A percentile compares a stretch with the other conserved stretches of the same genome.
Evolutionary conservation across 257 asterid genomes (phyloP).

Genomic region (Primulina huaijiensis): DNA sequence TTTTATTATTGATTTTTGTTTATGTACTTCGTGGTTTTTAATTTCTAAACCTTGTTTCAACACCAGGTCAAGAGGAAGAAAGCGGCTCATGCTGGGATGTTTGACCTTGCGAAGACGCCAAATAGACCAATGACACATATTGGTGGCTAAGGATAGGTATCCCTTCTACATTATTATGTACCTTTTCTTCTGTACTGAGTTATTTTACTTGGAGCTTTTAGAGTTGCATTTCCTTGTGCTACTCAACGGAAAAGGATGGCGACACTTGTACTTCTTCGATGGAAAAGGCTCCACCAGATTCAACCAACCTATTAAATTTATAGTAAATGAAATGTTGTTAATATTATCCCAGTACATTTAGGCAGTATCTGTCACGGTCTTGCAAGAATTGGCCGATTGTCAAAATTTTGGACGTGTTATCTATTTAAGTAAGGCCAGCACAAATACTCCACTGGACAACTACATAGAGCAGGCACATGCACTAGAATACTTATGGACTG

Average conservation of each 20-base stretch:
- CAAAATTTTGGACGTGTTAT: background rate
- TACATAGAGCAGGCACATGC: background rate
- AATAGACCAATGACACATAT: conserved; percentile 97
- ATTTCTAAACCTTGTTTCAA: conserved; percentile 21
- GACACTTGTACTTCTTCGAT: conserved; percentile 1
- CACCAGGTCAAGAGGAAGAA: conserved; percentile 85
- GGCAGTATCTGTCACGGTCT: background rate
- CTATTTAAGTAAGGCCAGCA: background rate
- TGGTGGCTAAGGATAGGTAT: conserved; percentile 57
- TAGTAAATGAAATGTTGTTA: background rate
- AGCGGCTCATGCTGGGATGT: conserved; percentile 97
- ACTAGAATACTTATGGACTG: background rate
- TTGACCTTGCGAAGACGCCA: conserved; percentile 84
- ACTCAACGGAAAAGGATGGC: conserved; percentile 15
- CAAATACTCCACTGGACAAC: background rate
- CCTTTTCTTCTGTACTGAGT: conserved; percentile 12
- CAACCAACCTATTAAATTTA: background rate
- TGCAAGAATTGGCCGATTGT: background rate
- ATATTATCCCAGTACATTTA: background rate
- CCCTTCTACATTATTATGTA: conserved; percentile 21
- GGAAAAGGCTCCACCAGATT: background rate
- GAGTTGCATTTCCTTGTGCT: conserved; percentile 5
- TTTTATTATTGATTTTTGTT: conserved; percentile 6
- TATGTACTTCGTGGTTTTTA: conserved; percentile 10
- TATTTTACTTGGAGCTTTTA: conserved; percentile 3